Base-by-base conservation (phyloP, 768 basidiomycete species). In the Cyathus striatus region DNA sequence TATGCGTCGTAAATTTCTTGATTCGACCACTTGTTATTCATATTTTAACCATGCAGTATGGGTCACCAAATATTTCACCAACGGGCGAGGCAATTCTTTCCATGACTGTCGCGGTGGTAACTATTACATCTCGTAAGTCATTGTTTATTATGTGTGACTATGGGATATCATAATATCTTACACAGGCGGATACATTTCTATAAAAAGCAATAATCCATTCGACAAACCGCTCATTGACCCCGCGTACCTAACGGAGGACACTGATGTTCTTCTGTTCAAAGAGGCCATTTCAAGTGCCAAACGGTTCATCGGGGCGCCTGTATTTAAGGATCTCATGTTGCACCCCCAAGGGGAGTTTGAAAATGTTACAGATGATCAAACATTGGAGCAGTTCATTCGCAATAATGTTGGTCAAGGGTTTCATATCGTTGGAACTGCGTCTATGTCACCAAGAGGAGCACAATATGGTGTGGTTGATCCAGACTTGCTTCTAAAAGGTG, bases 401-500 rank as follows among this genome's bases (percentile, higher is more conserved):
- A 30, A 30, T 30, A 30, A 7, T n/a, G 27, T n/a, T n/a, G n/a
- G n/a, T 30, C n/a, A 7, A 7, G 9, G 7, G 9, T 30, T 30
- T n/a, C 27, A 30, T 30, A 7, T n/a, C n/a, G n/a, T 30, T 30
- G 27, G 27, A 9, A 30, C 27, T 30, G 27, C 27, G 7, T 30
- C 27, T n/a, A 30, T 30, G 27, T 30, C 27, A 30, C n/a, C 27
- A n/a, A 30, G n/a, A n/a, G n/a, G 9, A 30, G 27, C 27, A 9
- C 7, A 30, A 7, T 30, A n/a, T 7, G 27, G 27, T 30, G 27
- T 30, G 27, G 27, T 30, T 7, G 27, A 30, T n/a, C 9, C 27
- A n/a, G 27, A 30, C n/a, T 30, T 30, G 34, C 20, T 27, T 27
- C 44, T 37, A 30, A 38, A 48, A 30, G 27, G 27, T 9, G n/a